Evolutionary conservation across 2,329 filamentous ascomycete genomes (phyloP).

Genomic region (Saccharata proteae): DNA sequence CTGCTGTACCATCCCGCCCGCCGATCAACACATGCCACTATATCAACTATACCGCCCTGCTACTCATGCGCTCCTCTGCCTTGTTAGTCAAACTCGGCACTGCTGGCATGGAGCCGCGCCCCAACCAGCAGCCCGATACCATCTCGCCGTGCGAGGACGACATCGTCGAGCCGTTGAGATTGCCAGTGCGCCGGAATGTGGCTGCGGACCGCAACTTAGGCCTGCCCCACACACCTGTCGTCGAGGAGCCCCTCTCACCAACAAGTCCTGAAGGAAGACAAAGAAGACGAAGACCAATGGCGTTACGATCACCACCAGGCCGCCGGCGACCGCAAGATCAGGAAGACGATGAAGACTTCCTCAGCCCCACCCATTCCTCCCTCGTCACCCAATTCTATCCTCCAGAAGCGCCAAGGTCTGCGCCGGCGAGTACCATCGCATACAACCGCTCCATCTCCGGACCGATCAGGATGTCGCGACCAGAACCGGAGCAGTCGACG

Average conservation of each 20-base stretch:
- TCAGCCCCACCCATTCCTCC: too few relatives aligned
- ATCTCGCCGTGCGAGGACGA: too few relatives aligned
- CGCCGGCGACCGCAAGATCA: too few relatives aligned
- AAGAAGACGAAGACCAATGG: constrained; percentile 1
- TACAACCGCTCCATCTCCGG: constrained; percentile 1
- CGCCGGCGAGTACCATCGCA: too few relatives aligned
- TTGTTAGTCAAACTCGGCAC: constrained; percentile 7
- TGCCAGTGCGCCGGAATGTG: too few relatives aligned
- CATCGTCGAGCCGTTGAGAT: too few relatives aligned
- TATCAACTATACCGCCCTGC: constrained; percentile 9
- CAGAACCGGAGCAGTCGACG: too few relatives aligned
- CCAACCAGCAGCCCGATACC: not conserved
- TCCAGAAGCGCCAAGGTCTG: constrained; percentile 1
- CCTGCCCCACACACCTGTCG: too few relatives aligned
- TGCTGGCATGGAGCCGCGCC: constrained; percentile 5
- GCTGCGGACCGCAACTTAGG: too few relatives aligned
- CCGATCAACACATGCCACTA: constrained; percentile 5
- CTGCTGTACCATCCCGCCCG: too few relatives aligned
- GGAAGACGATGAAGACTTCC: too few relatives aligned
- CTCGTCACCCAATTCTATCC: not conserved
- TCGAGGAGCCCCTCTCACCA: not conserved
- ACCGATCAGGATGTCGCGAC: constrained; percentile 1
- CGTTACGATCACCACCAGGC: too few relatives aligned
- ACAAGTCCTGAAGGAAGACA: not conserved
- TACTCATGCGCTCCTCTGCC: constrained; percentile 6